Percentiles rank a stretch among this genome's conserved stretches.
phyloP scores from a whole-genome alignment of 2,329 filamentous ascomycete genomes.

The Fusarium sp. region DNA sequence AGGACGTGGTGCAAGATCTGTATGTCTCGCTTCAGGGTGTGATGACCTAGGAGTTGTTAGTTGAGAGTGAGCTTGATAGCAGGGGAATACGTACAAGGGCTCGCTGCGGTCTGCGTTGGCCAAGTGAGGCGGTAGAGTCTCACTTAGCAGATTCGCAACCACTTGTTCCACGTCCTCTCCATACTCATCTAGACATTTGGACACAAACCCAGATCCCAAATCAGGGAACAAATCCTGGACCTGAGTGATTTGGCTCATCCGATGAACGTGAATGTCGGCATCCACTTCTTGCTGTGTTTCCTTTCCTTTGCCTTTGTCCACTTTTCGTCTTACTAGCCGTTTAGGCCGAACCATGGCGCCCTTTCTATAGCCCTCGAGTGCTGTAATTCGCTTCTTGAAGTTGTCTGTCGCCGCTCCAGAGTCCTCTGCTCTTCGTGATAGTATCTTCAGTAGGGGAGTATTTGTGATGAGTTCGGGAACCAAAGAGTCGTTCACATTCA shows the following conservation, averaged over 20 bases:
- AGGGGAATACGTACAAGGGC: constrained; percentile 66
- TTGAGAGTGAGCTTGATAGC: background rate
- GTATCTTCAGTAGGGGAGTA: constrained; percentile 79
- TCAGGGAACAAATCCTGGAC: constrained; percentile 96
- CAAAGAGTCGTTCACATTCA: constrained; percentile 77
- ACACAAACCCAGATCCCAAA: constrained; percentile 85
- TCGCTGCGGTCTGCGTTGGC: constrained; percentile 75
- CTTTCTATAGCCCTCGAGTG: constrained; percentile 73
- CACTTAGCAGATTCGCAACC: constrained; percentile 85
- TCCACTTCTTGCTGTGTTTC: constrained; percentile 57
- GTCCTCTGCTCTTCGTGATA: constrained; percentile 69
- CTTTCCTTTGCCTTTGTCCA: constrained; percentile 76
- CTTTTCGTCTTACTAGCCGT: constrained; percentile 66
- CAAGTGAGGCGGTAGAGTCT: constrained; percentile 79
- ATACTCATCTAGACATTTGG: constrained; percentile 85
- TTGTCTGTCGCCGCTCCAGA: constrained; percentile 67
- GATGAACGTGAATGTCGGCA: constrained; percentile 79
- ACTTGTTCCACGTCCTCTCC: constrained; percentile 83
- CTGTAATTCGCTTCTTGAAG: constrained; percentile 72
- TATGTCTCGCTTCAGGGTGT: constrained; percentile 46
- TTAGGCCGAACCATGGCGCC: constrained; percentile 67
- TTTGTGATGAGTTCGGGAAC: constrained; percentile 85
- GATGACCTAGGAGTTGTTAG: constrained; percentile 51
- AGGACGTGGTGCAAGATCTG: constrained; percentile 69
- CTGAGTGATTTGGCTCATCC: constrained; percentile 87